A percentile compares a stretch with the other conserved stretches of the same genome.
These are phyloP conservation scores for Casuarina glauca DNA, from an alignment of 306 rosid species.

Conservation along the genomic window DNA sequence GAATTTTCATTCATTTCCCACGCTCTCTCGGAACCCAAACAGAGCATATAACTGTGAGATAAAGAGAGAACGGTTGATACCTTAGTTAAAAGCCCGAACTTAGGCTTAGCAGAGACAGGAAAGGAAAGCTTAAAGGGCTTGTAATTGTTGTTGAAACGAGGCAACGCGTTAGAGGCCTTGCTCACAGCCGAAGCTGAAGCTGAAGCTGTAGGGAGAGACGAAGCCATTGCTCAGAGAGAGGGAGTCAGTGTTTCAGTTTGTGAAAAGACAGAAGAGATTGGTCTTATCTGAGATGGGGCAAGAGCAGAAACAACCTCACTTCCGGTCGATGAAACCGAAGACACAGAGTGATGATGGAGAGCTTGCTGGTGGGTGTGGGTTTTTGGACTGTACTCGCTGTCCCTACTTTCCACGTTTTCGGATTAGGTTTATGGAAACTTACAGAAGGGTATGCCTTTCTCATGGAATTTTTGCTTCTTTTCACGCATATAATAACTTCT, in stretches of 20 bases:
- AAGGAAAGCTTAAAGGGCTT: slow-evolving; percentile 42
- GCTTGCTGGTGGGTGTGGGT: not conserved
- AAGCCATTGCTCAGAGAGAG: slow-evolving; percentile 31
- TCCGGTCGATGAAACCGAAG: slow-evolving; percentile 38
- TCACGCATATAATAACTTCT: too few relatives aligned
- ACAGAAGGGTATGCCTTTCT: too few relatives aligned
- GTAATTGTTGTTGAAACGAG: slow-evolving; percentile 17
- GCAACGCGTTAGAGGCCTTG: slow-evolving; percentile 34
- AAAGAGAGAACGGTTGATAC: slow-evolving; percentile 25
- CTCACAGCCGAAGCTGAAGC: slow-evolving; percentile 39
- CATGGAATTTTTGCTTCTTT: too few relatives aligned
- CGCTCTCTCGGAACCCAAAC: not conserved
- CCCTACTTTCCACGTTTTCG: slow-evolving; percentile 1
- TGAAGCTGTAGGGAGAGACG: slow-evolving; percentile 30
- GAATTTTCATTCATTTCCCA: not conserved
- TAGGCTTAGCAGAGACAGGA: slow-evolving; percentile 48
- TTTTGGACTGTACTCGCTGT: not conserved
- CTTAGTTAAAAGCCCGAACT: slow-evolving; percentile 50
- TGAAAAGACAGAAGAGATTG: slow-evolving; percentile 25
- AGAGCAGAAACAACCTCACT: not conserved
- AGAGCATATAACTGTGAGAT: not conserved
- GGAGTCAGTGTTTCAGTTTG: not conserved
- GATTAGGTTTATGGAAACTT: not conserved
- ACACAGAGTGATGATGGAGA: not conserved
- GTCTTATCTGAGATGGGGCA: slow-evolving; percentile 23